A percentile compares a stretch with the other conserved stretches of the same genome.
Evolutionary conservation across 805 yeast genomes (phyloP).

Genomic region (Ogataea philodendri): DNA sequence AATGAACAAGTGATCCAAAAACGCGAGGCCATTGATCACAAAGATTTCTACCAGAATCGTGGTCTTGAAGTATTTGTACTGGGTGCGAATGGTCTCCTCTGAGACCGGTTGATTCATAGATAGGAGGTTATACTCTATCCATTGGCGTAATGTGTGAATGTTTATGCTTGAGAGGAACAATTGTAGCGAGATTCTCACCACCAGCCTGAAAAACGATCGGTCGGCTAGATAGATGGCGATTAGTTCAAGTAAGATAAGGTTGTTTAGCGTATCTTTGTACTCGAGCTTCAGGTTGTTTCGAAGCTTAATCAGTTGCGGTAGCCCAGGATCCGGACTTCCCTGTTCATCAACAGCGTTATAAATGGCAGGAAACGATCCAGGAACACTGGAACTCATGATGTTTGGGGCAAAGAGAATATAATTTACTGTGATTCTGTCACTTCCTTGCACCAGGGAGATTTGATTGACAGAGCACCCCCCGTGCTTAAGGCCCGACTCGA

Average conservation of each 20-base stretch:
- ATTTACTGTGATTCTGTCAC: conserved; percentile 3
- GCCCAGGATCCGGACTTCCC: neutral
- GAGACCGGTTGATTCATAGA: conserved; percentile 13
- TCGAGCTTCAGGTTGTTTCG: conserved; percentile 19
- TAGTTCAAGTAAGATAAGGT: conserved; percentile 20
- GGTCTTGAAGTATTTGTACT: conserved; percentile 13
- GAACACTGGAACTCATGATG: conserved; percentile 7
- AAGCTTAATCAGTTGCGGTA: conserved; percentile 16
- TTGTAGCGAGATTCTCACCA: conserved; percentile 22
- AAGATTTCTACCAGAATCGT: conserved; percentile 19
- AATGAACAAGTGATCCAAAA: conserved; percentile 19
- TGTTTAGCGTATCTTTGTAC: conserved; percentile 12
- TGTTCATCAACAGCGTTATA: conserved; percentile 3
- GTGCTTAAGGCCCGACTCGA: too few species aligned
- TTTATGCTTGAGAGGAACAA: conserved; percentile 20
- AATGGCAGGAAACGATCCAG: conserved; percentile 10
- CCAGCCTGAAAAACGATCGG: conserved; percentile 25
- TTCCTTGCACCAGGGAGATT: conserved; percentile 9
- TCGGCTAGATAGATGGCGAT: conserved; percentile 26
- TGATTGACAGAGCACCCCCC: too few species aligned
- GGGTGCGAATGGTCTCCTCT: conserved; percentile 12
- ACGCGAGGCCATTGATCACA: conserved; percentile 14
- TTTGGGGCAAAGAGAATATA: conserved; percentile 1
- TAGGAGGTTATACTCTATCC: conserved; percentile 18
- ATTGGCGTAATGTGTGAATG: conserved; percentile 15